Conservation (phyloP, 345 rosid species). For the Stellera chamaejasme region DNA sequence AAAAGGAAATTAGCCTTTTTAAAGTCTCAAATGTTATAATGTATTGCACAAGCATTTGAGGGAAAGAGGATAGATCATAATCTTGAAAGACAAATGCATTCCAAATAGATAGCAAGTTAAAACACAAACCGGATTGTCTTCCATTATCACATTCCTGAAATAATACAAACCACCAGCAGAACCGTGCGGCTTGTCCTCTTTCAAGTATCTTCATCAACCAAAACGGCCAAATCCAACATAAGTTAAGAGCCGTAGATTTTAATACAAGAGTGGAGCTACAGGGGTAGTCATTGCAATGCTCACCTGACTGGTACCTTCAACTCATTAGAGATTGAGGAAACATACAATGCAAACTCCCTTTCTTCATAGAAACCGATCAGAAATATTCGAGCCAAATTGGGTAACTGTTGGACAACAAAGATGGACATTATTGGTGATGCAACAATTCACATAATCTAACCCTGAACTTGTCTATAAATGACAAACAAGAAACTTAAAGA, state of each 20-base stretch:
- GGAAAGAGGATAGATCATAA: background rate
- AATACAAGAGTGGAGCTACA: background rate
- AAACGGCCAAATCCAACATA: constrained; percentile 4
- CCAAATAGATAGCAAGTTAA: background rate
- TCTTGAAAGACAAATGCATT: constrained; percentile 1
- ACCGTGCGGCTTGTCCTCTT: constrained; percentile 80
- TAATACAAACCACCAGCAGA: constrained; percentile 83
- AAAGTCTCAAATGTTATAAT: background rate
- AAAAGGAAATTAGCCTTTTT: background rate
- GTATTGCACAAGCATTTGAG: background rate
- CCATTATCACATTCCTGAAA: constrained; percentile 66
- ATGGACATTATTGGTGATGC: background rate
- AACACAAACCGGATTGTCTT: constrained; percentile 56
- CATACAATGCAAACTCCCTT: constrained; percentile 67
- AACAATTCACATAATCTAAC: background rate
- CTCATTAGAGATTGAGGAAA: constrained; percentile 73
- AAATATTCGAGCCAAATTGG: constrained; percentile 60
- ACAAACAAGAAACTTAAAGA: background rate
- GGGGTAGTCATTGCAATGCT: constrained; percentile 1
- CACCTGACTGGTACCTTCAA: constrained; percentile 77
- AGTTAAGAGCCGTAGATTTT: background rate
- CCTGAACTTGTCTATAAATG: background rate
- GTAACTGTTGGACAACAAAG: constrained; percentile 31
- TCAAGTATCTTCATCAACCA: constrained; percentile 43
- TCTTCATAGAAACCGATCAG: constrained; percentile 80